phyloP scores from a whole-genome alignment of 1,139 yeast species.

The Sugiyamaella pinicola region DNA sequence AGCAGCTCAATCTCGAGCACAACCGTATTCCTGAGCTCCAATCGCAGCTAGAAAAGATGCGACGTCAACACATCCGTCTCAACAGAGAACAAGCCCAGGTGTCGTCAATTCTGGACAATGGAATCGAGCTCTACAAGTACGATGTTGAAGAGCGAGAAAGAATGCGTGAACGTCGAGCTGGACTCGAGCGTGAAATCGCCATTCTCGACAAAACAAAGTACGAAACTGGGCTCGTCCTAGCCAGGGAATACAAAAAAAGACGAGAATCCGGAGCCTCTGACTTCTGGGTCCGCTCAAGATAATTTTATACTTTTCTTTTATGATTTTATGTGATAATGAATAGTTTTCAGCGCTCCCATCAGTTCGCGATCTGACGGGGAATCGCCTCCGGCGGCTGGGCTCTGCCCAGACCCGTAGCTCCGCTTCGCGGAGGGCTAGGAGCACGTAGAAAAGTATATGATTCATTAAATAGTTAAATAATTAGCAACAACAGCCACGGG shows the following conservation, averaged over 20 bases:
- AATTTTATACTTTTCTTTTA: neutral
- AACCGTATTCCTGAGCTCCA: slow-evolving; percentile 16
- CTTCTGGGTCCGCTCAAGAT: slow-evolving; percentile 35
- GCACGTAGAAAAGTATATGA: no score
- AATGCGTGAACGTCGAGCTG: slow-evolving; percentile 24
- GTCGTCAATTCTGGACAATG: slow-evolving; percentile 12
- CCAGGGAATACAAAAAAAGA: slow-evolving; percentile 34
- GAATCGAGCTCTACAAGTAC: slow-evolving; percentile 23
- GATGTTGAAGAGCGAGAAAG: slow-evolving; percentile 25
- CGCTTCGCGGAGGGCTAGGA: no score
- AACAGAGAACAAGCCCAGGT: slow-evolving; percentile 10
- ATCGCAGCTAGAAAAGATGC: slow-evolving; percentile 3
- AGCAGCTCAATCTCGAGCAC: slow-evolving; percentile 6
- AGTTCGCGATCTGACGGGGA: neutral
- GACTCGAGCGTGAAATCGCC: slow-evolving; percentile 28
- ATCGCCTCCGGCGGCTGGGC: no score
- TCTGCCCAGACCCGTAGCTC: no score
- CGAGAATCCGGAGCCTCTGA: slow-evolving; percentile 32
- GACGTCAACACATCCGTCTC: slow-evolving; percentile 1
- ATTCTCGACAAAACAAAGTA: slow-evolving; percentile 33
- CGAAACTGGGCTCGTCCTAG: slow-evolving; percentile 35
- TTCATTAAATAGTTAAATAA: slow-evolving; percentile 2
- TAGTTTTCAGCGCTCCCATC: neutral
- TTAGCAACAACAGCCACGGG: slow-evolving; percentile 15
- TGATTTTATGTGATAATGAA: slow-evolving; percentile 18